phyloP scores from a whole-genome alignment of 2,329 filamentous ascomycete genomes.

The Celoporthe dispersa region DNA sequence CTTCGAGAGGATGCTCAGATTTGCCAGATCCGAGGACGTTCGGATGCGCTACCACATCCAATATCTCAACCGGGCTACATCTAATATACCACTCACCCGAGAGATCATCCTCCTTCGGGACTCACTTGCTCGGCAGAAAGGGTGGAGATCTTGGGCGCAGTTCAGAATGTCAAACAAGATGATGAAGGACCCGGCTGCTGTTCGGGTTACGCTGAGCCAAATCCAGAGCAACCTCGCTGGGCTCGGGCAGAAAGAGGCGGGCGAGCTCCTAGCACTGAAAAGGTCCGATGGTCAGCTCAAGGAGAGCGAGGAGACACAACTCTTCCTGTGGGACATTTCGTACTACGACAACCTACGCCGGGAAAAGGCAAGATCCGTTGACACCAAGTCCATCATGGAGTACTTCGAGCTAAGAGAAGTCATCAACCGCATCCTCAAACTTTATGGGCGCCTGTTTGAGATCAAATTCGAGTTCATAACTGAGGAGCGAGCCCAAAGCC shows the following conservation, averaged over 20 bases:
- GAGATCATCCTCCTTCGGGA: conserved; percentile 16
- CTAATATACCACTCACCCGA: conserved; percentile 10
- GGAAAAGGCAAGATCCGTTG: neutral
- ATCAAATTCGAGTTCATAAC: conserved; percentile 19
- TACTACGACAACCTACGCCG: conserved; percentile 56
- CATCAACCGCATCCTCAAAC: conserved; percentile 1
- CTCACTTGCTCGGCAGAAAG: conserved; percentile 14
- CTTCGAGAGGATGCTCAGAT: conserved; percentile 9
- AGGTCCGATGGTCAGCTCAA: conserved; percentile 42
- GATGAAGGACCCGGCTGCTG: conserved; percentile 2
- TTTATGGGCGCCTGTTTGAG: conserved; percentile 24
- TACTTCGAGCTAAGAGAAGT: conserved; percentile 26
- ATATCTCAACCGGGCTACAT: conserved; percentile 18
- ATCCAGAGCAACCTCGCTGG: neutral
- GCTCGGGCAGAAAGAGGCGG: conserved; percentile 44
- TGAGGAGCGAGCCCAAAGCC: neutral
- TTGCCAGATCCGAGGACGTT: conserved; percentile 20
- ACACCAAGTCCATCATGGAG: conserved; percentile 13
- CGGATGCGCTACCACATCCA: conserved; percentile 22
- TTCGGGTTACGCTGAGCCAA: neutral
- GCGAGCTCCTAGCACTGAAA: conserved; percentile 56
- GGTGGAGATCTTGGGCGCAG: conserved; percentile 1
- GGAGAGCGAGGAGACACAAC: conserved; percentile 43
- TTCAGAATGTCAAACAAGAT: conserved; percentile 15
- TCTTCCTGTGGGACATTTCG: conserved; percentile 60